Conservation (phyloP, 331 rosid genomes). For the Rhamnella rubrinervis region DNA sequence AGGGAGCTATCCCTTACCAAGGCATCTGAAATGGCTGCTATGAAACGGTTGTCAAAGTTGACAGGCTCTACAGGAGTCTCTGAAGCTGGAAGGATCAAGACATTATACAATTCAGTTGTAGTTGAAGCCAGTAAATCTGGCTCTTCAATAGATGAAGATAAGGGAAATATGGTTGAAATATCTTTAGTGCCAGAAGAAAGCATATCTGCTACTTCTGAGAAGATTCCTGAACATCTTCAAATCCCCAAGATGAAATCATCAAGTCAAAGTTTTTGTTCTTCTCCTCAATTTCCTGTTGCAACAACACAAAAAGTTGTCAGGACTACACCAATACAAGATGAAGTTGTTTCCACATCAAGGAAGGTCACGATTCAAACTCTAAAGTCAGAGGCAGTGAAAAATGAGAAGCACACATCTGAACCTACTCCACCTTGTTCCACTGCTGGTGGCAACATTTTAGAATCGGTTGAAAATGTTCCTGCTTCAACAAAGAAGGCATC, state of each 20-base stretch:
- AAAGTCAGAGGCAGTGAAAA: slow-evolving; percentile 37
- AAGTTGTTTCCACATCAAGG: slow-evolving; percentile 33
- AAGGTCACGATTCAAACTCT: slow-evolving; percentile 42
- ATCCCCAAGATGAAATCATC: slow-evolving; percentile 36
- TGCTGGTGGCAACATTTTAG: slow-evolving; percentile 36
- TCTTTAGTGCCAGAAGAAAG: slow-evolving; percentile 62
- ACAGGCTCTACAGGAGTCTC: slow-evolving; percentile 69
- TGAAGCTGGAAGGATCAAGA: slow-evolving; percentile 86
- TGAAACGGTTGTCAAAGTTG: slow-evolving; percentile 76
- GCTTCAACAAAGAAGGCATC: slow-evolving; percentile 50
- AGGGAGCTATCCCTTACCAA: slow-evolving; percentile 88
- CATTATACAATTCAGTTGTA: slow-evolving; percentile 75
- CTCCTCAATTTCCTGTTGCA: slow-evolving; percentile 39
- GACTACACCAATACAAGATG: slow-evolving; percentile 29
- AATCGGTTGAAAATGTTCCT: slow-evolving; percentile 40
- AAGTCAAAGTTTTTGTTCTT: slow-evolving; percentile 38
- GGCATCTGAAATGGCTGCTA: slow-evolving; percentile 99
- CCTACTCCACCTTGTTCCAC: slow-evolving; percentile 4
- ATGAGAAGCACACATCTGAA: slow-evolving; percentile 43
- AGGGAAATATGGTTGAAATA: slow-evolving; percentile 48
- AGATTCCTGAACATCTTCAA: slow-evolving; percentile 38
- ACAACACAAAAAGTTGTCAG: slow-evolving; percentile 22
- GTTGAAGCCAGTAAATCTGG: slow-evolving; percentile 53
- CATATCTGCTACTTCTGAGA: slow-evolving; percentile 33
- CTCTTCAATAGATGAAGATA: slow-evolving; percentile 36